Conservation (phyloP, 2,329 filamentous ascomycete genomes). For the Sporothrix sp. region DNA sequence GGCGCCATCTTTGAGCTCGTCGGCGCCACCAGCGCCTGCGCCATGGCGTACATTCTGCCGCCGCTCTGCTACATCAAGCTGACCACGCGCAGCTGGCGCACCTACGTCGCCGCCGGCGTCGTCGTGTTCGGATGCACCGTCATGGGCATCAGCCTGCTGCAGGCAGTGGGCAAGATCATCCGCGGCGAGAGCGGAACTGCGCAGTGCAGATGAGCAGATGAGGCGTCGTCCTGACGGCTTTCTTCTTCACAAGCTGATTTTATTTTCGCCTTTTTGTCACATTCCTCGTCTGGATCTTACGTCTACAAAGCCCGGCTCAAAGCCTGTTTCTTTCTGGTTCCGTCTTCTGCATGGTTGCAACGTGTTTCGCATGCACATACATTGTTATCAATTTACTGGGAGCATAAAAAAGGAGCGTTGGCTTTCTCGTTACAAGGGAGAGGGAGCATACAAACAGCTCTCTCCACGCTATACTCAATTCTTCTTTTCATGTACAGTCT, state of each 20-base stretch:
- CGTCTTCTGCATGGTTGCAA: too few species aligned
- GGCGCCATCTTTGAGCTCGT: conserved; percentile 94
- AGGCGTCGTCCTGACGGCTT: background rate
- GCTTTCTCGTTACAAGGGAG: too few species aligned
- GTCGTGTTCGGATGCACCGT: conserved; percentile 71
- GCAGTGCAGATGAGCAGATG: conserved; percentile 11
- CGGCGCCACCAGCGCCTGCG: conserved; percentile 87
- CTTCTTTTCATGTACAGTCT: too few species aligned
- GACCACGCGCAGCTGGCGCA: conserved; percentile 65
- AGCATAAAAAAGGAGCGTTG: too few species aligned
- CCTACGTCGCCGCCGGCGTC: conserved; percentile 59
- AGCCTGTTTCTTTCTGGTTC: too few species aligned
- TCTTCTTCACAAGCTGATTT: background rate
- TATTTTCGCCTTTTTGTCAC: background rate
- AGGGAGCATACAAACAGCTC: too few species aligned
- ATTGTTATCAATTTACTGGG: too few species aligned
- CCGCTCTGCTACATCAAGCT: conserved; percentile 93
- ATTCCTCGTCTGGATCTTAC: background rate
- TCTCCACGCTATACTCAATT: too few species aligned
- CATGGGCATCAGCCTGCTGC: conserved; percentile 69
- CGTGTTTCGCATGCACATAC: too few species aligned
- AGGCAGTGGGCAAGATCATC: conserved; percentile 61
- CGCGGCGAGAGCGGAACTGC: conserved; percentile 18
- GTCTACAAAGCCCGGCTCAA: too few species aligned
- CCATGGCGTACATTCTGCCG: conserved; percentile 88